Conservation (phyloP, 1,284 basidiomycete genomes). For the Clitocybe nebularis region DNA sequence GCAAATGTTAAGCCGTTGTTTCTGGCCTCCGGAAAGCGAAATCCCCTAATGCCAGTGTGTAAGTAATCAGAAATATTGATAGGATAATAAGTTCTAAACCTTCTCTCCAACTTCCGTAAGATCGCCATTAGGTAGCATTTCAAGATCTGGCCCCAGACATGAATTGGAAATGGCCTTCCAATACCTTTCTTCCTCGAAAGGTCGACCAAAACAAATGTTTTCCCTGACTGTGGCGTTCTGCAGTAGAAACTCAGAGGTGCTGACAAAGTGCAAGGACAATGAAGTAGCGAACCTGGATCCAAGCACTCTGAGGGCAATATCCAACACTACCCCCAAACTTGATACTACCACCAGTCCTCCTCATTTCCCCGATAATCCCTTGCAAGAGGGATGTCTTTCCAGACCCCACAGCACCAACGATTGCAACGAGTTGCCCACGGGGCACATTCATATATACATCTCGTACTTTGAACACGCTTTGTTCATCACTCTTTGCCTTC, state of each 20-base stretch:
- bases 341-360: conserved; percentile 55
- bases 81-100: conserved; percentile 24
- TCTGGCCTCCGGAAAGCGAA: conserved; percentile 79
- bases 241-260: background rate
- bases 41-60: conserved; percentile 47
- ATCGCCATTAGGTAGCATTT: conserved; percentile 80
- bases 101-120: conserved; percentile 91
- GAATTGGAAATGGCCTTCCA: conserved; percentile 74
- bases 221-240: conserved; percentile 75
- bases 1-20: conserved; percentile 74
- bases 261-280: background rate
- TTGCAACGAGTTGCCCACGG: conserved; percentile 70
- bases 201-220: conserved; percentile 83
- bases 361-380: conserved; percentile 81
- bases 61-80: conserved; percentile 2
- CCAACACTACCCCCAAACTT: conserved; percentile 71
- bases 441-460: conserved; percentile 66
- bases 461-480: conserved; percentile 52
- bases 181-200: conserved; percentile 76
- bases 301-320: conserved; percentile 84
- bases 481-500: conserved; percentile 26
- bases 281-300: conserved; percentile 67
- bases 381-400: conserved; percentile 77
- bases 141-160: conserved; percentile 76
- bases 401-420: conserved; percentile 67